Evolutionary conservation across 1,139 yeast genomes (phyloP).

Genomic region (Sugiyamaella neomexicana): DNA sequence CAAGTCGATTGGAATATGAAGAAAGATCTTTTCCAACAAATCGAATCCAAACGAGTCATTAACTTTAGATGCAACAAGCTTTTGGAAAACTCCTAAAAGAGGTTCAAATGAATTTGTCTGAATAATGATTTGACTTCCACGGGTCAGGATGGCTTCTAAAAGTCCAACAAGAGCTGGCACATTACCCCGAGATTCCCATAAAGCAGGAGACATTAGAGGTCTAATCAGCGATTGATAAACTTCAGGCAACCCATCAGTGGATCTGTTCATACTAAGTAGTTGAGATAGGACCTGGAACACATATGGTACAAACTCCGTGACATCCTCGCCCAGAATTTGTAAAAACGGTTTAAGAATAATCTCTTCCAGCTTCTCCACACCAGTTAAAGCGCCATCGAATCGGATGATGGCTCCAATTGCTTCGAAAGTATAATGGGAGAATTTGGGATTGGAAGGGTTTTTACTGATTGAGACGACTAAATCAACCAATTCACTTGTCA

Average conservation of each 20-base stretch:
- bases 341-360: constrained; percentile 67
- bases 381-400: constrained; percentile 46
- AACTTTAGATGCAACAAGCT: constrained; percentile 77
- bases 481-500: constrained; percentile 62
- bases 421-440: constrained; percentile 89
- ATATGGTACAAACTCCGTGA: constrained; percentile 93
- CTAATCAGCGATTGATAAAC: constrained; percentile 65
- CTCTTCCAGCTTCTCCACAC: constrained; percentile 47
- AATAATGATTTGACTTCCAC: constrained; percentile 49
- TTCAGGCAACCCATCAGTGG: constrained; percentile 51
- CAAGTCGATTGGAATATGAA: constrained; percentile 52
- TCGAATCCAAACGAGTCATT: constrained; percentile 86
- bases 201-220: constrained; percentile 82
- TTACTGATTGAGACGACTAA: constrained; percentile 71
- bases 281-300: constrained; percentile 84
- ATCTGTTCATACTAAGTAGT: constrained; percentile 46
- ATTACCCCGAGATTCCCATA: constrained; percentile 93
- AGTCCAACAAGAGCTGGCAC: constrained; percentile 89
- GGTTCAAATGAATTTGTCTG: constrained; percentile 57
- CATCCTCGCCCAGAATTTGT: constrained; percentile 71
- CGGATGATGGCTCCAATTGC: constrained; percentile 75
- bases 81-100: constrained; percentile 93
- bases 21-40: constrained; percentile 66
- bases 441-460: constrained; percentile 94
- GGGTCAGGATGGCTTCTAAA: constrained; percentile 66